phyloP scores from a whole-genome alignment of 495 filamentous ascomycete species.

The Pyronema omphalodes region DNA sequence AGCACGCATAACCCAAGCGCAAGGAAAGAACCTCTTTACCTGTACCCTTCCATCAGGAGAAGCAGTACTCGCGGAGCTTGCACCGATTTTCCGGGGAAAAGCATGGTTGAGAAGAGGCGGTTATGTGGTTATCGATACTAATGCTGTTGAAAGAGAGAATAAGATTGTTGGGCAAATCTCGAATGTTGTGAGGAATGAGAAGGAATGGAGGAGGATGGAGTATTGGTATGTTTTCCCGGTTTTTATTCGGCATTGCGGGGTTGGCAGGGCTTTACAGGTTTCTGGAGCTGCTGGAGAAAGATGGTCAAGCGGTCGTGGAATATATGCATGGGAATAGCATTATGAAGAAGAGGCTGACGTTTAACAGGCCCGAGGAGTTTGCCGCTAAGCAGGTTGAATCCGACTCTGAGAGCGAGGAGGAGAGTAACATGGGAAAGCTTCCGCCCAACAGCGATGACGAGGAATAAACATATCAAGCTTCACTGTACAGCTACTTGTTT shows the following conservation, averaged over 20 bases:
- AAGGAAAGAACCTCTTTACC: constrained; percentile 74
- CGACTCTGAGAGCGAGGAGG: constrained; percentile 10
- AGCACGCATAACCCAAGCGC: constrained; percentile 55
- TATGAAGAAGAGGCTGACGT: neutral
- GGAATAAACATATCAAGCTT: neutral
- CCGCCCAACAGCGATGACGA: constrained; percentile 20
- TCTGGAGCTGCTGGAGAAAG: too few species aligned
- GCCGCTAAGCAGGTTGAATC: constrained; percentile 6
- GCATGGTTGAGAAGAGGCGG: constrained; percentile 81
- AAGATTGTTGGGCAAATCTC: constrained; percentile 78
- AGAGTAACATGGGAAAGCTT: constrained; percentile 18
- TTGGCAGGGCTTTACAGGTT: too few species aligned
- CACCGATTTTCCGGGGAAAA: constrained; percentile 63
- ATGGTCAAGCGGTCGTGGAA: too few species aligned
- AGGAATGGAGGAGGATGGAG: constrained; percentile 69
- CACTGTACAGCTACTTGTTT: neutral
- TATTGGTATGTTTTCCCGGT: constrained; percentile 52
- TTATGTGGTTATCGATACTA: constrained; percentile 65
- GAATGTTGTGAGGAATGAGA: constrained; percentile 83
- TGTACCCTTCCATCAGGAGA: constrained; percentile 40
- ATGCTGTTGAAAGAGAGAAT: constrained; percentile 45
- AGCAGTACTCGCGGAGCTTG: constrained; percentile 55
- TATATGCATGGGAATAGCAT: neutral
- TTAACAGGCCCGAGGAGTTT: constrained; percentile 18
- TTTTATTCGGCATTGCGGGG: neutral